Conservation (phyloP, 176 grass and related monocot genomes). For the Elaeis guineensis region DNA sequence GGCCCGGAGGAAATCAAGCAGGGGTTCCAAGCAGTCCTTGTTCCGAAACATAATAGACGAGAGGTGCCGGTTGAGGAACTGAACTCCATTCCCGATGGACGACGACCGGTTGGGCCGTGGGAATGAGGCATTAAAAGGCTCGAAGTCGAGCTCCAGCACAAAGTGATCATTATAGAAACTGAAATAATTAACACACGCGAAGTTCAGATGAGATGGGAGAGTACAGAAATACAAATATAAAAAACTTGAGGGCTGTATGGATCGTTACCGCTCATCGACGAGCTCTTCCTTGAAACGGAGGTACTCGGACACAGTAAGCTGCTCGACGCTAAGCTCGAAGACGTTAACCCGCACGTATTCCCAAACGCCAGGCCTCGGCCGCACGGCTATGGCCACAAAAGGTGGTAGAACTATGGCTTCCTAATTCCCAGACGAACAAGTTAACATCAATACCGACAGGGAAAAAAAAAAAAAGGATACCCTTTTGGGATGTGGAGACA, state of each 20-base stretch:
- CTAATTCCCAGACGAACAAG: conserved; percentile 24
- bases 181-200: not conserved
- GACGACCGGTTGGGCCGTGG: conserved; percentile 69
- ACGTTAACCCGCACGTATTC: conserved; percentile 91
- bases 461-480: too few relatives aligned
- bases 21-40: conserved; percentile 82
- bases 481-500: too few relatives aligned
- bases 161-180: conserved; percentile 36
- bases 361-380: conserved; percentile 90
- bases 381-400: conserved; percentile 93
- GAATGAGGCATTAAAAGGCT: conserved; percentile 87
- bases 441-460: not conserved
- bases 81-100: conserved; percentile 95
- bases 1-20: conserved; percentile 84
- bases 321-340: conserved; percentile 84
- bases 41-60: conserved; percentile 94
- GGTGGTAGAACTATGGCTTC: conserved; percentile 94
- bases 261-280: conserved; percentile 56
- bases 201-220: too few relatives aligned
- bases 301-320: conserved; percentile 70
- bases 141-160: conserved; percentile 82
- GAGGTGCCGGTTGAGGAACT: conserved; percentile 85
- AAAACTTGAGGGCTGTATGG: not conserved
- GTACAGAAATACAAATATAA: too few relatives aligned
- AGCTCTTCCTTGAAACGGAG: conserved; percentile 91